Evolutionary conservation across 2,329 filamentous ascomycete genomes (phyloP).

Genomic region (Colletotrichum cordylinicola): DNA sequence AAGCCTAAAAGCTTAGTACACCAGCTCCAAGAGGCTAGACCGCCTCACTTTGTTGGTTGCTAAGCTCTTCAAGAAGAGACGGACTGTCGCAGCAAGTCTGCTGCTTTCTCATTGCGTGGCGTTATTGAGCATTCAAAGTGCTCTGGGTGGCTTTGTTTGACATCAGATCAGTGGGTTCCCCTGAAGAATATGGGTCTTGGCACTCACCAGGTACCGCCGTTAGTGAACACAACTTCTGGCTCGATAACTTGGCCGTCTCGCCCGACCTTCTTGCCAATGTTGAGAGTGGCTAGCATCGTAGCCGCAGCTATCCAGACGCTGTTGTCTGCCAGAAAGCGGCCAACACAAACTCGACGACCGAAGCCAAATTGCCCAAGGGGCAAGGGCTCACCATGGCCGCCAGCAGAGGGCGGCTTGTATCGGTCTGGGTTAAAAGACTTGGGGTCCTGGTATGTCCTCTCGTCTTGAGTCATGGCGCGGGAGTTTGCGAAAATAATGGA

Average conservation of each 20-base stretch:
- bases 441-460: slow-evolving; percentile 44
- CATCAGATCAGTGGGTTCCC: background rate
- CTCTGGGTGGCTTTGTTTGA: slow-evolving; percentile 32
- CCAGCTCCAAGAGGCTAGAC: background rate
- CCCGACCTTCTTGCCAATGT: slow-evolving; percentile 34
- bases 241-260: slow-evolving; percentile 33
- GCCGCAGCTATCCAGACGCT: slow-evolving; percentile 41
- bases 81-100: slow-evolving; percentile 2
- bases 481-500: slow-evolving; percentile 47
- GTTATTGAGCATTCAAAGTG: slow-evolving; percentile 33
- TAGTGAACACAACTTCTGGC: slow-evolving; percentile 18
- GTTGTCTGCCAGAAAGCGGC: slow-evolving; percentile 37
- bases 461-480: slow-evolving; percentile 50
- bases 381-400: slow-evolving; percentile 45
- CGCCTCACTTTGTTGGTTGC: background rate
- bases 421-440: slow-evolving; percentile 52
- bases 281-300: slow-evolving; percentile 35
- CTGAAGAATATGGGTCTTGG: background rate
- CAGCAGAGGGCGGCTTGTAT: slow-evolving; percentile 35
- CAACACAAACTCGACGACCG: slow-evolving; percentile 37
- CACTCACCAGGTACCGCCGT: slow-evolving; percentile 21
- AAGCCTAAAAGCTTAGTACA: slow-evolving; percentile 11
- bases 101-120: slow-evolving; percentile 7
- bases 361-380: slow-evolving; percentile 46
- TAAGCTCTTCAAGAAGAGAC: background rate